Evolutionary conservation across 2,329 filamentous ascomycete species (phyloP), one percentile per base, ranked within the genome.

Genomic region (Beauveria asiatica): DNA sequence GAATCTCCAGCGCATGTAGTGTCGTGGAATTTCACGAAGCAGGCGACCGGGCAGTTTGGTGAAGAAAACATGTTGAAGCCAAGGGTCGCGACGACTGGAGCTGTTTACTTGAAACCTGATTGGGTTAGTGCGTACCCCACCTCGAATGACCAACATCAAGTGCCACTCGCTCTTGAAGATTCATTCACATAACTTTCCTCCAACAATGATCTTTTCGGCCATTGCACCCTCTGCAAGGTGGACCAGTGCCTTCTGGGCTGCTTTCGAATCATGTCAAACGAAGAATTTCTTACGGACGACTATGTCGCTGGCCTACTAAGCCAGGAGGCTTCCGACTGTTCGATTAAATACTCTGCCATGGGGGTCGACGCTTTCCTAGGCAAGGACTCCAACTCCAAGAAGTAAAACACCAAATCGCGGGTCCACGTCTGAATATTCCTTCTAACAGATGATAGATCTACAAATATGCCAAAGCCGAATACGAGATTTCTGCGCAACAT

Each of bases 401-500:
- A 81, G 79, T 81, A 74, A 68, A 74, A 67, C 45, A 57, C 61
- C 57, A n/a, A 53, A 6, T 30, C 42, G 45, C 37, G 49, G 25
- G 21, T 61, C 4, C 3, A 13, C 45, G 50, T 56, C 57, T 64
- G 55, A 61, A 60, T 63, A 56, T 63, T 61, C 61, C 62, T 64
- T 64, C 65, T 65, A 57, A 55, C 50, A 57, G 62, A 57, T 61
- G 30, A 46, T 73, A 91, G 84, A 68, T 83, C 86, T 61, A 74
- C 82, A 50, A 82, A 83, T 65, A 83, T 86, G 64, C 90, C 90
- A 1, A 97, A 93, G 70, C 92, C 93, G 3, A 97, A 99, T 68
- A 97, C 90, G 0, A 83, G 89, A 39, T 97, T 97, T 70, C 76
- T 99, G 46, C 86, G 86, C 61, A 88, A 94, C 68, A 89, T 97